Base-by-base conservation (phyloP, 257 asterid genomes). In the Solanum rostratum region DNA sequence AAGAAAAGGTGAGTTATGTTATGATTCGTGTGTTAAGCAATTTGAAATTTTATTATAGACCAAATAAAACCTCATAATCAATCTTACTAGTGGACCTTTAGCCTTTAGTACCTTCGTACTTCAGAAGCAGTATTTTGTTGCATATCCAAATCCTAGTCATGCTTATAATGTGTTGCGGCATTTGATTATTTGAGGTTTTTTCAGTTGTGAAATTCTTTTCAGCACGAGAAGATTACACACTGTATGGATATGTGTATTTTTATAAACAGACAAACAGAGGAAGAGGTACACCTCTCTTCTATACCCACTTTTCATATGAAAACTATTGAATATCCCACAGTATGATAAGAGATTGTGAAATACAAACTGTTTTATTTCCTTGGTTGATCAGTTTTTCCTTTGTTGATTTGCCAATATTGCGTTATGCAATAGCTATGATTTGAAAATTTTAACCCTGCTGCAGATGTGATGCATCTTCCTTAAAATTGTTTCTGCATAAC, bases 1-100 rank as follows among this genome's bases (percentile, higher is more conserved):
- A 89, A 87, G 88, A 95, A 90, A 90, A 95, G 97, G 98, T 92
- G 84, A 91, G 85, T 62, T 46, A 3, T 79, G 41, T 65, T 81
- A 19, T 84, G 82, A 50, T 78, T 78, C 82, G 5, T 2, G 27
- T 50, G 45, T 10, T 50, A 27, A 27, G 46, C 62, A 71, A 41
- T 70, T 24, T 29, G 4, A 22, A 46, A 2, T 76, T 45, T 27
- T 78, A 10, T 78, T 2, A 15, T 8, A 49, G 29, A 27, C 63
- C 18, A 18, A 16, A 2, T 9, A 24, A 24, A 69, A 46, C 39
- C 60, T 74, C 39, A 45, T 71, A 20, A 71, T 73, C 55, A 22
- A 24, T 73, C 81, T 73, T 45, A 24, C 45, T 45, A 22, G 24
- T 49, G 62, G 57, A 76, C 0, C 60, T 49, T 30, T 30, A 2